Evolutionary conservation across 495 filamentous ascomycete genomes (phyloP).

Genomic region (Neurospora sp.): DNA sequence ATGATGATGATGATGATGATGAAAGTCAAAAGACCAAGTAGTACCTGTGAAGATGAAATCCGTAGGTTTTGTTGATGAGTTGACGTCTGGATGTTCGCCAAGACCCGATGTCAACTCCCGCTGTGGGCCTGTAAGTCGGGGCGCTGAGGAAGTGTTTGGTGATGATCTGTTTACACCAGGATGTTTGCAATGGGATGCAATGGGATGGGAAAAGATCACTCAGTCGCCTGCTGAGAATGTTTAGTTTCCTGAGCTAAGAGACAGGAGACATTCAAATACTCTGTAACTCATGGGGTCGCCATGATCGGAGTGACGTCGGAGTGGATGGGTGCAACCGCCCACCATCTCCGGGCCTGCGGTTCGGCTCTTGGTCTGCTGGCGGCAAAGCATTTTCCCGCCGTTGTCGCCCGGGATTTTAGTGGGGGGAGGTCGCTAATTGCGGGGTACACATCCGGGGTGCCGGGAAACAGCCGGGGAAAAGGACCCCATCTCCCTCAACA

Average conservation of each 20-base stretch:
- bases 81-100: neutral
- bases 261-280: neutral
- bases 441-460: neutral
- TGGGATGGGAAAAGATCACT: neutral
- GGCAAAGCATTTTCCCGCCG: neutral
- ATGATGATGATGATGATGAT: neutral
- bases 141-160: neutral
- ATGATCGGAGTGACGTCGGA: neutral
- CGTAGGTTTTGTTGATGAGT: neutral
- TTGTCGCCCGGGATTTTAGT: neutral
- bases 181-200: neutral
- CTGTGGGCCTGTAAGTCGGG: neutral
- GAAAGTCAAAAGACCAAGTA: neutral
- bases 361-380: neutral
- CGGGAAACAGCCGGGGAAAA: neutral
- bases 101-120: neutral
- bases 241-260: neutral
- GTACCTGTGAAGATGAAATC: neutral
- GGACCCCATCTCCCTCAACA: neutral
- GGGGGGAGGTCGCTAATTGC: neutral
- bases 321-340: neutral
- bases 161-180: neutral
- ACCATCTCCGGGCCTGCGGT: neutral
- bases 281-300: neutral
- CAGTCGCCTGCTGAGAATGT: neutral